phyloP scores from a whole-genome alignment of 352 stramenopile genomes.

The Pythium utonaiense region DNA sequence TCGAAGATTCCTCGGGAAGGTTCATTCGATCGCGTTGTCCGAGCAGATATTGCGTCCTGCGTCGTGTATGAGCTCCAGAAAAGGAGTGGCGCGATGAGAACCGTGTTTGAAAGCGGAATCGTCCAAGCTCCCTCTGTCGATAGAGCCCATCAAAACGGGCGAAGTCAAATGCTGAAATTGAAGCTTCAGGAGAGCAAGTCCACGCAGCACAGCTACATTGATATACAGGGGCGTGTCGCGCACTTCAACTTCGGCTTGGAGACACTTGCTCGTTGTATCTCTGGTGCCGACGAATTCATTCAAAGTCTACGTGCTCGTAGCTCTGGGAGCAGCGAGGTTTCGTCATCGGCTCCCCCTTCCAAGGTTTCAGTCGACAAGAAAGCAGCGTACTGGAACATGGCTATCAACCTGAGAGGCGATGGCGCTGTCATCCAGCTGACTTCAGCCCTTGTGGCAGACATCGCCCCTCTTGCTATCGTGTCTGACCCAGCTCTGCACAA shows the following conservation, averaged over 20 bases:
- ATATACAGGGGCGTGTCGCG: neutral
- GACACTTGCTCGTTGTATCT: neutral
- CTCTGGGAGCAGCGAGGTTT: neutral
- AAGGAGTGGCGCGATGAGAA: neutral
- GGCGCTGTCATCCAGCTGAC: conserved; percentile 7
- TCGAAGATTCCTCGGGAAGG: conserved; percentile 8
- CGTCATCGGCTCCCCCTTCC: neutral
- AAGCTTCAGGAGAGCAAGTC: conserved; percentile 20
- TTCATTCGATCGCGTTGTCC: conserved; percentile 11
- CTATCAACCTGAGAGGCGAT: conserved; percentile 3
- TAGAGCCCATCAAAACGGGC: neutral
- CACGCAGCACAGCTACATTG: conserved; percentile 16
- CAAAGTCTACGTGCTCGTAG: neutral
- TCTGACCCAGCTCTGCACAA: conserved; percentile 7
- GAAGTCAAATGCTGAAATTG: conserved; percentile 3
- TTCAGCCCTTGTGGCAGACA: conserved; percentile 5
- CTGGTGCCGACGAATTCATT: neutral
- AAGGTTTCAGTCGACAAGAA: neutral
- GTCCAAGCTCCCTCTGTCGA: neutral
- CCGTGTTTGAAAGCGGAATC: conserved; percentile 5
- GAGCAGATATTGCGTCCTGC: conserved; percentile 1
- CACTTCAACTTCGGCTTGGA: neutral
- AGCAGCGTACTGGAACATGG: conserved; percentile 15
- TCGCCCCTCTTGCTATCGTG: conserved; percentile 1
- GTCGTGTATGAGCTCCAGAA: neutral